A percentile compares a stretch with the other conserved stretches of the same genome.
Evolutionary conservation across 352 stramenopile genomes (phyloP).

Genomic region (Globisporangium apiculatum): DNA sequence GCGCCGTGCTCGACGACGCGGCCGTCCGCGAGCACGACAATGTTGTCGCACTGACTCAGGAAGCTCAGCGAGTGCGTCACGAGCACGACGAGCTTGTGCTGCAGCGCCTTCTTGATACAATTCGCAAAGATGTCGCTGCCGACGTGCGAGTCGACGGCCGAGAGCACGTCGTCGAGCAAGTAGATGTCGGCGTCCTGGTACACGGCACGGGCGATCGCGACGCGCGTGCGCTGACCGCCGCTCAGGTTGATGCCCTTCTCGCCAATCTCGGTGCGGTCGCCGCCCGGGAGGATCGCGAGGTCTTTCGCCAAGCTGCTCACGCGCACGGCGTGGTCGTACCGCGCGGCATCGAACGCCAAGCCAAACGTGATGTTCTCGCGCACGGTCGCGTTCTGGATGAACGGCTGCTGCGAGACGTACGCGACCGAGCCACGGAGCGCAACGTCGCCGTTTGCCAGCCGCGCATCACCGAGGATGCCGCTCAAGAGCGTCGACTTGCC

Average conservation of each 20-base stretch:
- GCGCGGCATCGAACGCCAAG: slow-evolving; percentile 23
- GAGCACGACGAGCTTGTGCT: slow-evolving; percentile 89
- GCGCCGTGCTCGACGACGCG: slow-evolving; percentile 67
- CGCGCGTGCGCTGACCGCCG: slow-evolving; percentile 92
- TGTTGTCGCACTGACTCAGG: slow-evolving; percentile 46
- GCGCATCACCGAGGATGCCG: slow-evolving; percentile 35
- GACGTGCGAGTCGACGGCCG: slow-evolving; percentile 96
- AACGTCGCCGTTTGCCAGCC: slow-evolving; percentile 17
- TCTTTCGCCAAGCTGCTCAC: slow-evolving; percentile 82
- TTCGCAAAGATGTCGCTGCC: slow-evolving; percentile 92
- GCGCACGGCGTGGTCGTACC: slow-evolving; percentile 39
- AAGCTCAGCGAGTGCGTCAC: slow-evolving; percentile 90
- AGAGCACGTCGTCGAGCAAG: slow-evolving; percentile 95
- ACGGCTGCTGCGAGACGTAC: slow-evolving; percentile 49
- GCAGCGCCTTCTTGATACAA: slow-evolving; percentile 84
- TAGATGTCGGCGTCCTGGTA: slow-evolving; percentile 94
- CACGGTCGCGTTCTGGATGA: slow-evolving; percentile 44
- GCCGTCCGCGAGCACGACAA: slow-evolving; percentile 64
- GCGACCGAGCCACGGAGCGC: slow-evolving; percentile 36
- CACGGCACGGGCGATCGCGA: slow-evolving; percentile 91
- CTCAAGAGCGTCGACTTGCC: slow-evolving; percentile 75
- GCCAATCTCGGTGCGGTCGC: slow-evolving; percentile 96
- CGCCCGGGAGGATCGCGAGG: slow-evolving; percentile 83
- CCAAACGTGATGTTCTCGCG: slow-evolving; percentile 47
- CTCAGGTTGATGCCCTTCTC: slow-evolving; percentile 97